A percentile compares a stretch with the other conserved stretches of the same genome.
Evolutionary conservation across 2,329 filamentous ascomycete species (phyloP).

Genomic region (Cytospora leucostoma): DNA sequence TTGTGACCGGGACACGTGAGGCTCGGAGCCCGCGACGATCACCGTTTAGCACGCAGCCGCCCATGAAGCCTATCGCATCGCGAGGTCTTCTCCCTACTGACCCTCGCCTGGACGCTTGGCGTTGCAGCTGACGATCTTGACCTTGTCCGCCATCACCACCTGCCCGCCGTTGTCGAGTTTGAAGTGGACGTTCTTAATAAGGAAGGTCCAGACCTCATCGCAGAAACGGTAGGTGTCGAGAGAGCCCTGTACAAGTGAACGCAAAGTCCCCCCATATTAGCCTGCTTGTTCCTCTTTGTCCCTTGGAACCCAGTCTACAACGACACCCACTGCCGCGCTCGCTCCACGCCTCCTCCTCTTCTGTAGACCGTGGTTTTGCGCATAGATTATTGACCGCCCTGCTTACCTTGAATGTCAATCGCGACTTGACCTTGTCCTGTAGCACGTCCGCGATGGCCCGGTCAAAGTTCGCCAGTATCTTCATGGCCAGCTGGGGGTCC

Average conservation of each 20-base stretch:
- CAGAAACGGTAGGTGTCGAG: conserved; percentile 99
- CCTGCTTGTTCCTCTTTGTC: not conserved
- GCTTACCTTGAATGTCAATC: conserved; percentile 89
- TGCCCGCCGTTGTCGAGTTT: conserved; percentile 84
- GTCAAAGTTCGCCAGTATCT: conserved; percentile 95
- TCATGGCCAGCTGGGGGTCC: conserved; percentile 97
- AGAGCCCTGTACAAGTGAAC: conserved; percentile 67
- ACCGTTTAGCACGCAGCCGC: not conserved
- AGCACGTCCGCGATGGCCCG: conserved; percentile 88
- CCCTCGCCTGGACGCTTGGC: conserved; percentile 67
- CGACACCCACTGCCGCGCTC: not conserved
- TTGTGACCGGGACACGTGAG: not conserved
- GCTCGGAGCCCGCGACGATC: not conserved
- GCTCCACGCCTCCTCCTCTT: not conserved
- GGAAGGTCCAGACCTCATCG: conserved; percentile 99
- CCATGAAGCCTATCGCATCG: not conserved
- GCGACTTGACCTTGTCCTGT: conserved; percentile 87
- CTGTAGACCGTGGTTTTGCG: not conserved
- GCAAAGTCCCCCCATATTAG: conserved; percentile 19
- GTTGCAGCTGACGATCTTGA: conserved; percentile 98
- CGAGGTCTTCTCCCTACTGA: conserved; percentile 29
- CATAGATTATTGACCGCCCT: not conserved
- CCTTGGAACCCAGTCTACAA: too few species aligned
- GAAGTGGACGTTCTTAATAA: conserved; percentile 98
- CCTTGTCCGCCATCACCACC: conserved; percentile 79